A percentile compares a stretch with the other conserved stretches of the same genome.
These are phyloP conservation scores for Fusarium nelsonii DNA, from an alignment of 2,329 filamentous ascomycete genomes.

Conservation along the genomic window DNA sequence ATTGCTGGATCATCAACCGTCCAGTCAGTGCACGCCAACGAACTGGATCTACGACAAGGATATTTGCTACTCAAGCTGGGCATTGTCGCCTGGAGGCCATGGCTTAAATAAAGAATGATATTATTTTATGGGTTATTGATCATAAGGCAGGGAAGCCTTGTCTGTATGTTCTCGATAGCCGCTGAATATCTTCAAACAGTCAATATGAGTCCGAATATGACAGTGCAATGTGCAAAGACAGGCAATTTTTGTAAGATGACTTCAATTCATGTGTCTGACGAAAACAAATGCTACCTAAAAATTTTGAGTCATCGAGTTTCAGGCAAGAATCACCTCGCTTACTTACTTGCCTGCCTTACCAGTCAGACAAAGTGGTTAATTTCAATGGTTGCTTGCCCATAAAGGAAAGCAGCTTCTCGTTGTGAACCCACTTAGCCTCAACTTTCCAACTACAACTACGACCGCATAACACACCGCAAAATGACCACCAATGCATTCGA, in stretches of 20 bases:
- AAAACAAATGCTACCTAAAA: not conserved
- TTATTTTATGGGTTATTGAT: conserved; percentile 7
- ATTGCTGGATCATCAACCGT: not conserved
- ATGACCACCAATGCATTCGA: conserved; percentile 54
- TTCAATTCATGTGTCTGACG: not conserved
- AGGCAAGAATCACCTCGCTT: not conserved
- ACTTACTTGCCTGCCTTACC: not conserved
- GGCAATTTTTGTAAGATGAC: not conserved
- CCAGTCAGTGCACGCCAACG: not conserved
- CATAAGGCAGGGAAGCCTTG: conserved; percentile 3
- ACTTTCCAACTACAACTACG: conserved; percentile 34
- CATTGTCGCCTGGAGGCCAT: conserved; percentile 1
- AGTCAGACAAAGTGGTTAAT: not conserved
- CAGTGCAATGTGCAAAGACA: not conserved
- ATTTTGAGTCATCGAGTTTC: conserved; percentile 5
- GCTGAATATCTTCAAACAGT: not conserved
- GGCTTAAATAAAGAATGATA: conserved; percentile 5
- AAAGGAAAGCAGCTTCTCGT: conserved; percentile 23
- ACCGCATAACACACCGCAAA: conserved; percentile 6
- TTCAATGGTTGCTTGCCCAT: conserved; percentile 8
- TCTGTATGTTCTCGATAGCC: not conserved
- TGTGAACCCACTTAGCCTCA: conserved; percentile 28
- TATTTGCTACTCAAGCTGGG: conserved; percentile 3
- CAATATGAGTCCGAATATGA: not conserved
- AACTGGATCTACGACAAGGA: conserved; percentile 8